Conservation (phyloP, 176 grass and related monocot species). For the Cenchrus americanus region DNA sequence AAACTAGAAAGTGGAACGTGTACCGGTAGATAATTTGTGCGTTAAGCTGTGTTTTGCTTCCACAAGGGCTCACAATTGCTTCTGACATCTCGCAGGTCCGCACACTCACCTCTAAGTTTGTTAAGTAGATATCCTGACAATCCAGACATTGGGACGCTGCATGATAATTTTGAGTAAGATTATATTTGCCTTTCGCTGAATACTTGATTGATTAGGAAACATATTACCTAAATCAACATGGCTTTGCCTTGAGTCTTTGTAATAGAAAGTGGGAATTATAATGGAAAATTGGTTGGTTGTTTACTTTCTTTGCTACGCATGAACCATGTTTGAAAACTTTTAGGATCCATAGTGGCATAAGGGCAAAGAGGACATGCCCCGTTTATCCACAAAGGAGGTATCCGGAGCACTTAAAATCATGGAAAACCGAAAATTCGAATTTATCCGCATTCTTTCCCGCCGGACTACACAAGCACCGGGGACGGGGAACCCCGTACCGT, state of each 20-base stretch:
- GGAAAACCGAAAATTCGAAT: not conserved
- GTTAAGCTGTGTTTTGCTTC: not conserved
- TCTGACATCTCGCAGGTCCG: constrained; percentile 55
- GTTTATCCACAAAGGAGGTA: constrained; percentile 3
- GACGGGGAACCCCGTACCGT: not conserved
- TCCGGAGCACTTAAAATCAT: not conserved
- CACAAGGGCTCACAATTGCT: not conserved
- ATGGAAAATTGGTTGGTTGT: not conserved
- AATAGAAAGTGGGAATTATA: not conserved
- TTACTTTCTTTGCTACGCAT: not conserved
- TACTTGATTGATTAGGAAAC: constrained; percentile 10
- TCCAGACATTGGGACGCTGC: constrained; percentile 76
- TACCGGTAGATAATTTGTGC: constrained; percentile 56
- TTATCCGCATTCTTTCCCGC: not conserved
- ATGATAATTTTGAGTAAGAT: constrained; percentile 82
- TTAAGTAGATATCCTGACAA: constrained; percentile 49
- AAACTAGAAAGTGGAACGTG: constrained; percentile 84
- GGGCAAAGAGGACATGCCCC: not conserved
- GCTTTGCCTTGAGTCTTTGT: not conserved
- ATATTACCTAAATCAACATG: no score
- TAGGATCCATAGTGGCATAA: no score
- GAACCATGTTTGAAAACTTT: not conserved
- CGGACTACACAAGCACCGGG: not conserved
- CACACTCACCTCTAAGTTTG: constrained; percentile 62
- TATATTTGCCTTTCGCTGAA: not conserved